Evolutionary conservation across 129 eudicot genomes (phyloP).

Genomic region (sunflower (Helianthus annuus)): HanXRQr2.0-SUNRISE NC_035448.2:66710149-66710648

Average conservation of each 20-base stretch:
- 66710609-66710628: conserved; percentile 31
- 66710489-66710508: conserved; percentile 15
- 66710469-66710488: conserved; percentile 14
- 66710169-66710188: neutral
- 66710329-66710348: conserved; percentile 27
- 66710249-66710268: conserved; percentile 25
- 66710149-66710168: neutral
- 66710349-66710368: conserved; percentile 48
- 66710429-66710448: neutral
- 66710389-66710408: neutral
- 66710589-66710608: conserved; percentile 28
- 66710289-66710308: conserved; percentile 40
- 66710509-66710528: neutral
- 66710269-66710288: conserved; percentile 26
- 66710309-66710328: neutral
- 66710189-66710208: conserved; percentile 3
- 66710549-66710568: neutral
- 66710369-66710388: conserved; percentile 24
- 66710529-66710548: conserved; percentile 27
- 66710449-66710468: conserved; percentile 18
- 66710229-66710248: conserved; percentile 57
- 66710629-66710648: conserved; percentile 36
- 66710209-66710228: conserved; percentile 37
- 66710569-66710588: conserved; percentile 9
- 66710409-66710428: neutral